Evolutionary conservation across 176 grass and related monocot species (phyloP), one percentile per base, ranked within the genome.

Genomic region (Ananas comosus): DNA sequence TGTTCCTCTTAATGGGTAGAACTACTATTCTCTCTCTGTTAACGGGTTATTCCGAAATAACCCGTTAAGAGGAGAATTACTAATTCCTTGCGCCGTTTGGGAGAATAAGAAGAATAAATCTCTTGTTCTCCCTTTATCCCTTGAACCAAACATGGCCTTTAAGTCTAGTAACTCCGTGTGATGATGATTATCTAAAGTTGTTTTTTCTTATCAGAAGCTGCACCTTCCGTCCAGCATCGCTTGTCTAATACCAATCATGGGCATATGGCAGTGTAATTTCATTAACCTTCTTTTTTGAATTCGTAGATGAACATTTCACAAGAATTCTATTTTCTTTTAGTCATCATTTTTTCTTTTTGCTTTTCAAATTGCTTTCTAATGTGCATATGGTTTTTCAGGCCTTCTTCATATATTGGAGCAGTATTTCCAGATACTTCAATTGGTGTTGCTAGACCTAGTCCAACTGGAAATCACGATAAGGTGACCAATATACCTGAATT

Each of bases 201-300:
- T 33, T 49, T 1, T 76, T 51, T 64, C 68, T 72, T 75, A 27
- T 82, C 82, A 89, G 86, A 82, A 82, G 28, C 11, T 58, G 14
- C 0, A 1, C 75, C 64, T 70, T 49, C 12, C 3, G 64, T 85
- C 25, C 75, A 52, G 71, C 13, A 74, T 70, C 64, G 56, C 3
- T 28, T 69, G 21, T 75, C 79, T 79, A 81, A 19, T 79, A 73
- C 47, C 42, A 74, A 71, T 49, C 64, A 75, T 63, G 79, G 71
- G 3, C 75, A 72, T 72, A 77, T 69, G 50, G 57, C 64, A 64
- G 83, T 74, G 80, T 83, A 78, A 90, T 10, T 73, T 69, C 9
- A 13, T 13, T 12, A 13, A 70, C 10, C 67, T 27, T 24, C 10
- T 66, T 66, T 19, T 28, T 8, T 66, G 13, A 10, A 33, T 28